Evolutionary conservation across 176 grass and related monocot genomes (phyloP), one percentile per base, ranked within the genome.

Genomic region (Oryza brachyantha): DNA sequence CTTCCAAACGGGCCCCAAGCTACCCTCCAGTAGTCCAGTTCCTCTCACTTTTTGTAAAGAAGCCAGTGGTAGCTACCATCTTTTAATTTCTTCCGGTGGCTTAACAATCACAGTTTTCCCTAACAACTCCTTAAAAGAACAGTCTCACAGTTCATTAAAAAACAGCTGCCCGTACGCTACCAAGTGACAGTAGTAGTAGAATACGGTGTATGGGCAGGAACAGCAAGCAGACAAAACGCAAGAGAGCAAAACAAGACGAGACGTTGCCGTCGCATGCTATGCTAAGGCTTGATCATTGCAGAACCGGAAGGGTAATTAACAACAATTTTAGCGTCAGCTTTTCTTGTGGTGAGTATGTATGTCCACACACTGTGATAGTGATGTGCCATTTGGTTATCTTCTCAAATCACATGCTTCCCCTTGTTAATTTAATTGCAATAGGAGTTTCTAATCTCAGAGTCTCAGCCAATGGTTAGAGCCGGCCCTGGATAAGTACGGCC

Each of bases 401-500:
- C 57, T 68, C 29, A 12, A 12, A 4, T 83, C 60, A 37, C 70
- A 74, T 63, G 68, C 41, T 4, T 32, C 50, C 58, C 54, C 7
- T 3, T 11, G 39, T 21, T 19, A 61, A 3, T 32, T 46, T 25
- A 17, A 17, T 12, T 39, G 14, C 54, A 45, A 48, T 34, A 77
- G 70, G 35, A 22, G 7, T 12, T 12, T 71, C 24, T 39, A 37
- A 31, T 52, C 38, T 14, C n/a, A 68, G 61, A 27, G 29, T 52
- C 38, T 14, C n/a, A 68, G 48, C 69, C 76, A 74, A 80, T 74
- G 84, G 61, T n/a, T 43, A 38, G 21, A 67, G 61, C 67, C 48
- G 7, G 58, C 0, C 37, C 14, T 29, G 71, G 78, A 86, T 81
- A 81, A 75, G 84, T 11, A 36, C 28, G 29, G 19, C 10, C 52